Evolutionary conservation across 2,329 filamentous ascomycete genomes (phyloP).

Genomic region (Calonectria ilicicola): DNA sequence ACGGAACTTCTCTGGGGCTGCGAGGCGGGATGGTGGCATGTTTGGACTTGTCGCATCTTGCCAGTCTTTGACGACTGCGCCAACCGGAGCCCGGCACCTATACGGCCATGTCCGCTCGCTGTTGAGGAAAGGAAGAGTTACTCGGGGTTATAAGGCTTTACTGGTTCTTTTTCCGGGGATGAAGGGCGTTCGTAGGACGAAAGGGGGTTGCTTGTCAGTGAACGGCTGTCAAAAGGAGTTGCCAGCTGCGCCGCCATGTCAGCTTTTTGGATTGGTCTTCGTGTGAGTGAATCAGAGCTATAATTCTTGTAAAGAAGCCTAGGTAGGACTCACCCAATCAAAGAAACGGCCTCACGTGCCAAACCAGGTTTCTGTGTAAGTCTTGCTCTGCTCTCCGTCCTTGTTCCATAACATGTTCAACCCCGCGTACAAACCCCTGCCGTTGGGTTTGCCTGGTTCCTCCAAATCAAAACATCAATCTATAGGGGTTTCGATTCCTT

Average conservation of each 20-base stretch:
- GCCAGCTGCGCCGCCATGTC: neutral
- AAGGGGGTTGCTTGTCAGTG: neutral
- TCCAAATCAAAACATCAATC: no score
- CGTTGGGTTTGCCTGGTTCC: neutral
- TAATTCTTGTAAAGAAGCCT: neutral
- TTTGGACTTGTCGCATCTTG: constrained; percentile 6
- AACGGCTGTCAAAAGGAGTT: constrained; percentile 1
- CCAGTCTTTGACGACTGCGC: neutral
- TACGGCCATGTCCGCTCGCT: constrained; percentile 7
- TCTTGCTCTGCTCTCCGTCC: neutral
- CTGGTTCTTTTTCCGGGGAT: no score
- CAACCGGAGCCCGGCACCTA: neutral
- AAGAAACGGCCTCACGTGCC: neutral
- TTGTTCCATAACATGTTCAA: neutral
- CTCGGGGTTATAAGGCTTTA: constrained; percentile 15
- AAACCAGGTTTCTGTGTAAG: neutral
- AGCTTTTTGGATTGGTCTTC: neutral
- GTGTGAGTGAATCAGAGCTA: neutral
- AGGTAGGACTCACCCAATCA: neutral
- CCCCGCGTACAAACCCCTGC: neutral
- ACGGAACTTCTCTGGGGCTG: neutral
- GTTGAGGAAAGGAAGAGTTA: neutral
- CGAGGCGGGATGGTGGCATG: neutral
- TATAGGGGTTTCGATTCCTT: constrained; percentile 3
- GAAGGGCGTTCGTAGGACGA: neutral